Percentiles rank a stretch among this genome's conserved stretches.
These are phyloP conservation scores for Cutaneotrichosporon cutaneum DNA, from an alignment of 1,284 basidiomycete genomes.

Conservation along the genomic window DNA sequence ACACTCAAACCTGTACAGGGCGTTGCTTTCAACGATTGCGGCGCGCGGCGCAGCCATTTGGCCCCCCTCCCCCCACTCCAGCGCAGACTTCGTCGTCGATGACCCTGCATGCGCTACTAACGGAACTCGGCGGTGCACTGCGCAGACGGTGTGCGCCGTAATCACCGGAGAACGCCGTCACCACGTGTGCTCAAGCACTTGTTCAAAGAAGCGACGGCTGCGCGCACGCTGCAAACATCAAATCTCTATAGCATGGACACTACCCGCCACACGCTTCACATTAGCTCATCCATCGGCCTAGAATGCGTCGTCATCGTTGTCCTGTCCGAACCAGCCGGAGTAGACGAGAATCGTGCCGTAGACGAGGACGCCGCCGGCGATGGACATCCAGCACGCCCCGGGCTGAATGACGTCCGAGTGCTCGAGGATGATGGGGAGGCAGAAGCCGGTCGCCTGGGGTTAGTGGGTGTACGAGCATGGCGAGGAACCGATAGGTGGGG, in stretches of 20 bases:
- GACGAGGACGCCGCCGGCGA: constrained; percentile 87
- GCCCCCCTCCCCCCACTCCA: not conserved
- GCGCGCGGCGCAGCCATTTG: not conserved
- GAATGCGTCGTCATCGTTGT: constrained; percentile 42
- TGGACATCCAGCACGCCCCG: constrained; percentile 89
- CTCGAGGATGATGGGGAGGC: constrained; percentile 85
- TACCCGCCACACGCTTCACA: constrained; percentile 6
- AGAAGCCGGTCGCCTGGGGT: constrained; percentile 69
- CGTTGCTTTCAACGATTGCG: no score
- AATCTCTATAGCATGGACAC: not conserved
- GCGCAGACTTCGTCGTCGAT: no score
- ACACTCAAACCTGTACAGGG: no score
- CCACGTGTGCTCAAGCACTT: no score
- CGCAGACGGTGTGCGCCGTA: no score
- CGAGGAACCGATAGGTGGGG: no score
- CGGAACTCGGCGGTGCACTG: no score
- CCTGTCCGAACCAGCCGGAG: constrained; percentile 67
- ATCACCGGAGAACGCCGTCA: no score
- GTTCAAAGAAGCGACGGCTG: not conserved
- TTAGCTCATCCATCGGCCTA: not conserved
- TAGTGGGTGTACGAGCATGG: not conserved
- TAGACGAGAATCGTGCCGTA: constrained; percentile 92
- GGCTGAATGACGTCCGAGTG: constrained; percentile 85
- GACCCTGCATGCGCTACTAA: no score
- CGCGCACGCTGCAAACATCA: no score